Percentiles rank a stretch among this genome's conserved stretches.
Conservation (phyloP, 805 yeast genomes). For the Dipodascus geniculatus region DNA sequence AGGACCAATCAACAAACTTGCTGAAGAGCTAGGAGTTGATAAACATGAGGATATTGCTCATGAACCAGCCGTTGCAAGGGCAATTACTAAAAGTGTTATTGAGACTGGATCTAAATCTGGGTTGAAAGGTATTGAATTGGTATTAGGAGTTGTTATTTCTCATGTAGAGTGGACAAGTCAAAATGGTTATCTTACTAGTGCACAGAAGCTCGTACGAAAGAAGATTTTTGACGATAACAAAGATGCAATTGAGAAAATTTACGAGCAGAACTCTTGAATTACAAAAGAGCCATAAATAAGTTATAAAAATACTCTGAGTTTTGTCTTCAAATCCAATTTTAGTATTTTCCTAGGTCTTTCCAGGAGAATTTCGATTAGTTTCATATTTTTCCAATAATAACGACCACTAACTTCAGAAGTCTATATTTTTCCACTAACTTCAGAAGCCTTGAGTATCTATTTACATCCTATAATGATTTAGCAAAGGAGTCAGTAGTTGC, state of each 20-base stretch:
- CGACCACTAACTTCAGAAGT: too few relatives aligned
- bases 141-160: conserved; percentile 64
- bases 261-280: conserved; percentile 18
- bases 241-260: conserved; percentile 56
- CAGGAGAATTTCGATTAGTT: background rate
- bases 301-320: too few relatives aligned
- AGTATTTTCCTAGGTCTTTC: too few relatives aligned
- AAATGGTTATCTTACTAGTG: conserved; percentile 85
- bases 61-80: conserved; percentile 43
- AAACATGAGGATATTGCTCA: conserved; percentile 38
- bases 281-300: too few relatives aligned
- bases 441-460: too few relatives aligned
- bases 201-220: conserved; percentile 92
- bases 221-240: conserved; percentile 65
- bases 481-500: too few relatives aligned
- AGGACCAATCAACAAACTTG: conserved; percentile 46
- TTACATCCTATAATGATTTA: too few relatives aligned
- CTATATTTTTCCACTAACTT: too few relatives aligned
- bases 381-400: too few relatives aligned
- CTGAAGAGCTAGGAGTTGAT: conserved; percentile 43
- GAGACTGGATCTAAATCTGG: conserved; percentile 75
- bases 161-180: conserved; percentile 98
- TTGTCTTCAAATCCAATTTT: too few relatives aligned
- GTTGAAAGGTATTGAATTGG: conserved; percentile 71
- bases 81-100: conserved; percentile 46